phyloP scores from a whole-genome alignment of 768 basidiomycete species.

The Russula dissimulans region DNA sequence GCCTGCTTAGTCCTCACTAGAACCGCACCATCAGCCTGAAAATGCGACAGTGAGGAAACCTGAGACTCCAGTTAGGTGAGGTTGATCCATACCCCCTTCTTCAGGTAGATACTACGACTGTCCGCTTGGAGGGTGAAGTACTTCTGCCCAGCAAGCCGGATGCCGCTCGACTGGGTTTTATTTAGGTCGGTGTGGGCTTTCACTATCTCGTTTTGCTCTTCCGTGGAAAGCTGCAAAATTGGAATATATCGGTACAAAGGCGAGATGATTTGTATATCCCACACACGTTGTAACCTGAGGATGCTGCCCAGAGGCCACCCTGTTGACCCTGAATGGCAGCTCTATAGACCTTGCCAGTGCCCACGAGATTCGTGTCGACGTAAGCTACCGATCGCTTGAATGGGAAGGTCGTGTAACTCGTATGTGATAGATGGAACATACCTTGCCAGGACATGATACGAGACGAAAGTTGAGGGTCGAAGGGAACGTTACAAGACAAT shows the following conservation, averaged over 20 bases:
- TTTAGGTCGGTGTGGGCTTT: constrained; percentile 36
- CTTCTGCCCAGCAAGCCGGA: constrained; percentile 61
- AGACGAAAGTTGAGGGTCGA: not conserved
- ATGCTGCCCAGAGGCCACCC: constrained; percentile 72
- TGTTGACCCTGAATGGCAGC: constrained; percentile 69
- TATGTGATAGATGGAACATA: not conserved
- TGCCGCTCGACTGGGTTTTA: constrained; percentile 43
- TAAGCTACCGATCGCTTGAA: constrained; percentile 42
- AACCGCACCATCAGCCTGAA: constrained; percentile 61
- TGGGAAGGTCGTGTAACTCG: not conserved
- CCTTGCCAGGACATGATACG: constrained; percentile 20
- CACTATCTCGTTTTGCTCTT: constrained; percentile 55
- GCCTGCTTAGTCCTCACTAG: constrained; percentile 79
- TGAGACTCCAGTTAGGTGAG: not conserved
- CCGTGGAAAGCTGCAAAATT: constrained; percentile 42
- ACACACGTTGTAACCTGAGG: constrained; percentile 50
- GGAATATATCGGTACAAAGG: not conserved
- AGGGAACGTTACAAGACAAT: constrained; percentile 2
- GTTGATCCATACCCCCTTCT: constrained; percentile 56
- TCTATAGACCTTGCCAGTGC: constrained; percentile 56
- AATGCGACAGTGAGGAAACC: not conserved
- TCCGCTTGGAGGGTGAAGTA: constrained; percentile 55
- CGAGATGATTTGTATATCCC: not conserved
- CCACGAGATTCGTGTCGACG: constrained; percentile 74
- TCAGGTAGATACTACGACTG: constrained; percentile 54